Conservation (phyloP, 768 basidiomycete species). For the Mycena rosella region DNA sequence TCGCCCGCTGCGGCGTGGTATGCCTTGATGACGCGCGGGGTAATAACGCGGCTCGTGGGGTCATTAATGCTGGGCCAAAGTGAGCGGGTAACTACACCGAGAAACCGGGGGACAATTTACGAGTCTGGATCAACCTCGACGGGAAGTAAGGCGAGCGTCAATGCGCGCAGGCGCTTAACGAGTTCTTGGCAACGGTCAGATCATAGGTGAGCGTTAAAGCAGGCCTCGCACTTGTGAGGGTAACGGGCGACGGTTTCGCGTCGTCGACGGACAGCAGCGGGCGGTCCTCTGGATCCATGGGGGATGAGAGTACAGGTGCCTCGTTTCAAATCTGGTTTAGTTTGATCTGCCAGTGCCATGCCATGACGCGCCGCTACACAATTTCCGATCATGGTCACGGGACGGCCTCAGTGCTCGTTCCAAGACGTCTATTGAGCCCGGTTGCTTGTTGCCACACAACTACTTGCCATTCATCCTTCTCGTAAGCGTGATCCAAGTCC, state of each 20-base stretch:
- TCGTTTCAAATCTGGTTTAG: background rate
- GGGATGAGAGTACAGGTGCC: background rate
- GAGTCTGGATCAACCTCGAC: slow-evolving; percentile 76
- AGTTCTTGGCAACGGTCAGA: slow-evolving; percentile 61
- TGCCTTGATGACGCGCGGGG: slow-evolving; percentile 80
- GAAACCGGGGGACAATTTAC: background rate
- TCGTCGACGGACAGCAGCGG: slow-evolving; percentile 61
- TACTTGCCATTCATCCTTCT: too few relatives aligned
- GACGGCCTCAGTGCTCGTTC: too few relatives aligned
- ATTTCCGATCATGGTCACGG: too few relatives aligned
- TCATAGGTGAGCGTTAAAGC: background rate
- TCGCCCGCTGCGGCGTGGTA: slow-evolving; percentile 89
- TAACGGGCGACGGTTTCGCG: slow-evolving; percentile 74
- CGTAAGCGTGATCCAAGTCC: too few relatives aligned
- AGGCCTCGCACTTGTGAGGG: slow-evolving; percentile 74
- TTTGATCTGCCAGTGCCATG: too few relatives aligned
- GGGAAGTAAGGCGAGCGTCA: slow-evolving; percentile 83
- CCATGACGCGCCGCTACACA: too few relatives aligned
- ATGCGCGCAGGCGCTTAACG: slow-evolving; percentile 80
- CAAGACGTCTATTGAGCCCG: too few relatives aligned
- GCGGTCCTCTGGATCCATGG: slow-evolving; percentile 60
- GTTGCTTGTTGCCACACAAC: too few relatives aligned
- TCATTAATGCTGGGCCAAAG: slow-evolving; percentile 64
- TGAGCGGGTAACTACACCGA: background rate
- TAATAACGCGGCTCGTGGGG: slow-evolving; percentile 87